Evolutionary conservation across 768 basidiomycete genomes (phyloP).

Genomic region (Macrolepiota albuminosa): DNA sequence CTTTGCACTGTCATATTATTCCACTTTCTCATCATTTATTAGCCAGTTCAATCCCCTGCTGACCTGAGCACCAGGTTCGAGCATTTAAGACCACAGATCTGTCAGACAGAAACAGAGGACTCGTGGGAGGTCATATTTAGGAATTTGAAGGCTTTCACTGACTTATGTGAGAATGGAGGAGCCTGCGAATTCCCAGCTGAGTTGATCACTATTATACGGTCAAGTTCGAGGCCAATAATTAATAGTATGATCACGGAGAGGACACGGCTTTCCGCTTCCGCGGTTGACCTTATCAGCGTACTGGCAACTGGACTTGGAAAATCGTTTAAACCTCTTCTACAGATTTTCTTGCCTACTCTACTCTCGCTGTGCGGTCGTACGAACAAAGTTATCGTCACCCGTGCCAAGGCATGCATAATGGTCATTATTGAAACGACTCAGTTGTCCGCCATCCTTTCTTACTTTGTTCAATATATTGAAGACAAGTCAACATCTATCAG

Average conservation of each 20-base stretch:
- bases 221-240: slow-evolving; percentile 13
- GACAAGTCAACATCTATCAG: slow-evolving; percentile 70
- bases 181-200: slow-evolving; percentile 16
- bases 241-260: slow-evolving; percentile 16
- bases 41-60: slow-evolving; percentile 9
- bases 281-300: slow-evolving; percentile 10
- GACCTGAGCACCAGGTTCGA: slow-evolving; percentile 11
- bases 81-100: slow-evolving; percentile 5
- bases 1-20: neutral
- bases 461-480: slow-evolving; percentile 52
- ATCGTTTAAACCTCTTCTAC: slow-evolving; percentile 62
- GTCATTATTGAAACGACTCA: slow-evolving; percentile 65
- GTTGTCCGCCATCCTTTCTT: slow-evolving; percentile 56
- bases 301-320: slow-evolving; percentile 58
- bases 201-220: slow-evolving; percentile 13
- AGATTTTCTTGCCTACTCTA: slow-evolving; percentile 64
- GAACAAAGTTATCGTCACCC: slow-evolving; percentile 72
- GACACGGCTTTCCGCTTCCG: slow-evolving; percentile 15
- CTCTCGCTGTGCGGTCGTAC: slow-evolving; percentile 65
- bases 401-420: slow-evolving; percentile 57
- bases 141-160: slow-evolving; percentile 6
- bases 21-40: neutral
- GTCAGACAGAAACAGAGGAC: slow-evolving; percentile 17
- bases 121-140: slow-evolving; percentile 16
- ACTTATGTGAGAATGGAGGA: slow-evolving; percentile 12